phyloP scores from a whole-genome alignment of 2,329 filamentous ascomycete genomes.

The Cladophialophora chaetospira region DNA sequence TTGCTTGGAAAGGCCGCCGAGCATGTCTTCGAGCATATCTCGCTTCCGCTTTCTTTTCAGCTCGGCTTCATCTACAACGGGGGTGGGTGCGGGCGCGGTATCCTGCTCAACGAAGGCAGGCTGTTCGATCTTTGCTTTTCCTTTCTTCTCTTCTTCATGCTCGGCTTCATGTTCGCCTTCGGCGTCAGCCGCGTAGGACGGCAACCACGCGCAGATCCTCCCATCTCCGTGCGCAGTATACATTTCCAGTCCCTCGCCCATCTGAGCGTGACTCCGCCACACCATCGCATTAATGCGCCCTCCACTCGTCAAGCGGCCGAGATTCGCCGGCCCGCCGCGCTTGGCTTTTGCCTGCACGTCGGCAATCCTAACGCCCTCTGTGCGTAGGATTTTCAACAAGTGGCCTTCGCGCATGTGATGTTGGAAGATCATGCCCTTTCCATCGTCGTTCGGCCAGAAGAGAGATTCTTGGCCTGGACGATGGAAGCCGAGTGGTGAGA shows the following conservation, averaged over 20 bases:
- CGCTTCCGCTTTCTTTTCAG: conserved; percentile 66
- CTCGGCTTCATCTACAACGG: conserved; percentile 38
- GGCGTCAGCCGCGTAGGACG: conserved; percentile 49
- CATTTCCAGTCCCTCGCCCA: conserved; percentile 64
- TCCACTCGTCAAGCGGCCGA: conserved; percentile 42
- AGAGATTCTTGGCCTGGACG: conserved; percentile 63
- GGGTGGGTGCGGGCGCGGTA: neutral
- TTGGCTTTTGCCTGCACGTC: conserved; percentile 29
- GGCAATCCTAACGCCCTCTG: conserved; percentile 53
- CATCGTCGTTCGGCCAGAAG: conserved; percentile 77
- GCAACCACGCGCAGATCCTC: conserved; percentile 74
- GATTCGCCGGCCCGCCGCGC: conserved; percentile 2
- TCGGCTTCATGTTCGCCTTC: conserved; percentile 41
- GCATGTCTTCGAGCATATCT: conserved; percentile 77
- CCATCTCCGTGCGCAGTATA: conserved; percentile 86
- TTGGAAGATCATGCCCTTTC: conserved; percentile 68
- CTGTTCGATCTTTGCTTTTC: neutral
- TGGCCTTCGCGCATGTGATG: conserved; percentile 78
- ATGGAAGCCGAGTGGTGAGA: conserved; percentile 61
- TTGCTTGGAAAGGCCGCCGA: conserved; percentile 60
- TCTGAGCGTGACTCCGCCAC: conserved; percentile 65
- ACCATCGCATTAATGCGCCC: conserved; percentile 73
- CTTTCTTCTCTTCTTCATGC: conserved; percentile 41
- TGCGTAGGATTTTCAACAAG: conserved; percentile 69
- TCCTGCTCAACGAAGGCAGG: neutral